These are phyloP conservation scores for Mycocentrospora acerina DNA, from an alignment of 2,329 filamentous ascomycete species.

Conservation along the genomic window DNA sequence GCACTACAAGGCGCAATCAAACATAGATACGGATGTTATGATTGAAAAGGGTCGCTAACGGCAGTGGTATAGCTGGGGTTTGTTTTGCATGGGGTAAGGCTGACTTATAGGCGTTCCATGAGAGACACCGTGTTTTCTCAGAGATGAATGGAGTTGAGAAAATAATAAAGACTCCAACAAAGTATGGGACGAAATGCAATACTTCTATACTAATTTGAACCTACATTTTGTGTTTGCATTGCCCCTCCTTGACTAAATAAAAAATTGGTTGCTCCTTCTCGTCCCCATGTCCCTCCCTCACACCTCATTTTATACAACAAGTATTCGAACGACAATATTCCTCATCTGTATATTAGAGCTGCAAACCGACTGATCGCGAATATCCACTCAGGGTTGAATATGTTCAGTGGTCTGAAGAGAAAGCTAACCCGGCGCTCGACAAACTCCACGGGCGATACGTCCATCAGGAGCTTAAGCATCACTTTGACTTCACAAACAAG, in stretches of 20 bases:
- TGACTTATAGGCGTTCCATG: too few relatives aligned
- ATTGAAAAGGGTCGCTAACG: too few relatives aligned
- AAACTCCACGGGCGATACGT: constrained; percentile 12
- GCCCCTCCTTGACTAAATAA: background rate
- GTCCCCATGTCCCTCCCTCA: constrained; percentile 1
- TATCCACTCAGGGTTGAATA: constrained; percentile 2
- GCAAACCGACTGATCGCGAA: constrained; percentile 2
- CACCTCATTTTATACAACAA: constrained; percentile 3
- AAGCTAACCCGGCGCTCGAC: constrained; percentile 22
- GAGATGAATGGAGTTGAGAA: too few relatives aligned
- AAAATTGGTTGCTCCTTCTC: constrained; percentile 5
- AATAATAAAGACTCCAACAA: too few relatives aligned
- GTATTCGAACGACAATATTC: background rate
- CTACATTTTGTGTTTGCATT: too few relatives aligned
- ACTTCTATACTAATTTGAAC: too few relatives aligned
- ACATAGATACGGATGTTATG: background rate
- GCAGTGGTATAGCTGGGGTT: too few relatives aligned
- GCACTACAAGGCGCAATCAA: too few relatives aligned
- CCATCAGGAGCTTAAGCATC: background rate
- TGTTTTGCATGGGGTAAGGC: too few relatives aligned
- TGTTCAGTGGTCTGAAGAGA: constrained; percentile 29
- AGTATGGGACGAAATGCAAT: too few relatives aligned
- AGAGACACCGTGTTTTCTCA: too few relatives aligned
- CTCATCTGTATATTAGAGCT: constrained; percentile 2
- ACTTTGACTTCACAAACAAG: background rate